Conservation (phyloP, 1,284 basidiomycete species). For the Trametes pubescens region DNA sequence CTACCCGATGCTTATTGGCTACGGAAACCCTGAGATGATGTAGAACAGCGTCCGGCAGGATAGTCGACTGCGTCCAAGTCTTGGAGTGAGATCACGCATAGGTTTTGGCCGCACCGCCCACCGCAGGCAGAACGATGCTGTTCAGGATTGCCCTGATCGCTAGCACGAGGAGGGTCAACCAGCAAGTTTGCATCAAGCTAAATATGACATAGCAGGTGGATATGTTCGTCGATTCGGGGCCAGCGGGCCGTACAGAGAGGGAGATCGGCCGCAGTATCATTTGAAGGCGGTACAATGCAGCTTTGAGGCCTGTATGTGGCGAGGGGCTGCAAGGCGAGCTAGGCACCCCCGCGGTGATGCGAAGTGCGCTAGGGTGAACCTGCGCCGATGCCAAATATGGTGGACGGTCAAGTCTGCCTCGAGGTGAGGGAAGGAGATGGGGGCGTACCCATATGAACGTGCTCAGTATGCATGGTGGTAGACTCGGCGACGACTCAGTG, state of each 20-base stretch:
- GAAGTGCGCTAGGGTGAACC: not conserved
- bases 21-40: not conserved
- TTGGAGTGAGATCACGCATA: not conserved
- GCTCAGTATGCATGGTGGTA: not conserved
- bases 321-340: not conserved
- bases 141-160: not conserved
- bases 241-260: not conserved
- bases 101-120: not conserved
- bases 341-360: not conserved
- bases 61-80: not conserved
- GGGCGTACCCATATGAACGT: slow-evolving; percentile 19
- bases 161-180: not conserved
- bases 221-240: not conserved
- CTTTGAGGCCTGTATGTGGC: not conserved
- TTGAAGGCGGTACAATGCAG: slow-evolving; percentile 1
- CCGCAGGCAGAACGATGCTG: not conserved
- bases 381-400: slow-evolving; percentile 1
- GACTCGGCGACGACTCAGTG: slow-evolving; percentile 22
- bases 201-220: slow-evolving; percentile 5
- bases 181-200: slow-evolving; percentile 1
- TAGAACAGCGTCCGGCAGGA: not conserved
- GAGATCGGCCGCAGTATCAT: slow-evolving; percentile 4
- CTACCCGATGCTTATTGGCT: not conserved
- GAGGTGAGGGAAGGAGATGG: not conserved
- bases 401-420: slow-evolving; percentile 9